Percentiles rank a stretch among this genome's conserved stretches.
phyloP scores from a whole-genome alignment of 192 early-diverging fungal species.

The Cladochytrium replicatum region DNA sequence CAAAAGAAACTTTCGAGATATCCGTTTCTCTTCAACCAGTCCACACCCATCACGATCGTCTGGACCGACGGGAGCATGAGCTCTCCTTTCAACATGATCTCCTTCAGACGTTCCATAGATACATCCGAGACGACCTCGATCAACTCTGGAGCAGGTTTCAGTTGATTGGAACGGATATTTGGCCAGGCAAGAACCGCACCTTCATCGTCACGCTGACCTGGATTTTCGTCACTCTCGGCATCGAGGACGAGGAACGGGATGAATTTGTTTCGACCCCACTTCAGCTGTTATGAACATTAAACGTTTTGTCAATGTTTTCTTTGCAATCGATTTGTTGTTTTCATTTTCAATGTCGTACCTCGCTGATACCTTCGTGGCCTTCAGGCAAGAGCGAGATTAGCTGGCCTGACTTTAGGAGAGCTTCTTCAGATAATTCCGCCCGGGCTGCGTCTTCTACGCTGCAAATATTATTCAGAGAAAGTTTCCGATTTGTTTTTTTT shows the following conservation, averaged over 20 bases:
- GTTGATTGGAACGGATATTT: background rate
- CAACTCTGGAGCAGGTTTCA: slow-evolving; percentile 10
- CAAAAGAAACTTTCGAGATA: too few species aligned
- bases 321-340: too few species aligned
- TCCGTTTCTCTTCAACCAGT: slow-evolving; percentile 27
- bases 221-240: slow-evolving; percentile 27
- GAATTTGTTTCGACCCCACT: slow-evolving; percentile 52
- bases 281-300: slow-evolving; percentile 24
- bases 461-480: background rate
- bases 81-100: slow-evolving; percentile 26
- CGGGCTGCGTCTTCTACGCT: slow-evolving; percentile 38
- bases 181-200: slow-evolving; percentile 7
- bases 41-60: slow-evolving; percentile 36
- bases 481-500: background rate
- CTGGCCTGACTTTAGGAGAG: slow-evolving; percentile 36
- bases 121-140: slow-evolving; percentile 28
- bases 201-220: slow-evolving; percentile 38
- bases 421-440: slow-evolving; percentile 49
- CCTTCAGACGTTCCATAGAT: slow-evolving; percentile 16
- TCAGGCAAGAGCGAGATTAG: slow-evolving; percentile 34
- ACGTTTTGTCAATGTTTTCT: background rate
- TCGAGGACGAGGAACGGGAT: slow-evolving; percentile 44
- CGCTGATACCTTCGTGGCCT: slow-evolving; percentile 37
- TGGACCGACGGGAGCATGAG: slow-evolving; percentile 41
- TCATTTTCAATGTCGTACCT: slow-evolving; percentile 11